Base-by-base conservation (phyloP, 129 eudicot species). In the Tagetes patula region DNA sequence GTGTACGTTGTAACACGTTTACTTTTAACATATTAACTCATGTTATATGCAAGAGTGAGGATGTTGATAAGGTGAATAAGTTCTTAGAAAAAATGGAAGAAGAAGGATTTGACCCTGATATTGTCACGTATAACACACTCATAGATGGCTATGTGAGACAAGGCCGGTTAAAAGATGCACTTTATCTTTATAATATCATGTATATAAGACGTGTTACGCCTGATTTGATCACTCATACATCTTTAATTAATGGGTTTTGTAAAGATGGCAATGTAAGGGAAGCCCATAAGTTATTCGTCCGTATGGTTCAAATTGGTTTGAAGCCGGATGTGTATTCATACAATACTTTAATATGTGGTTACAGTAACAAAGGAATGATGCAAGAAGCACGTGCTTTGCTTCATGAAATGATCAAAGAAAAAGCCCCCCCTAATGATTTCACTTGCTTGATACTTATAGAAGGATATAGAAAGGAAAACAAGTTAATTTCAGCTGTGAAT, bases 1-100 rank as follows among this genome's bases (percentile, higher is more conserved):
- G 96, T 58, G 31, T 90, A 5, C 85, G 50, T 31, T 88, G 96
- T 8, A 94, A 94, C 69, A 58, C 87, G 1, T 80, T 74, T 80
- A 94, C 98, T 0, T 87, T 83, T 82, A 94, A 94, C 69, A 88
- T 94, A 77, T 82, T 94, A 77, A 90, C 96, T 55, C 77, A 84
- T 86, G 83, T 82, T n/a, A 41, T 94, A 65, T 86, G 97, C 77
- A 94, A 79, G 61, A 86, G 85, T 50, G 88, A 78, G 31, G 80
- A 88, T 73, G 82, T 84, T 70, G 88, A 84, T 61, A 90, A 83
- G 83, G 89, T 88, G 72, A 94, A 90, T 42, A 81, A 83, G 48
- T 87, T 94, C 75, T 64, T 94, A 76, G 96, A 90, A 61, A 85
- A 89, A 73, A 87, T 94, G 96, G 98, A 94, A 82, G 98, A 94